Percentiles rank a stretch among this genome's conserved stretches.
Conservation (phyloP, 192 early-diverging fungal genomes). For the Phycomyces blakesleeanus region DNA sequence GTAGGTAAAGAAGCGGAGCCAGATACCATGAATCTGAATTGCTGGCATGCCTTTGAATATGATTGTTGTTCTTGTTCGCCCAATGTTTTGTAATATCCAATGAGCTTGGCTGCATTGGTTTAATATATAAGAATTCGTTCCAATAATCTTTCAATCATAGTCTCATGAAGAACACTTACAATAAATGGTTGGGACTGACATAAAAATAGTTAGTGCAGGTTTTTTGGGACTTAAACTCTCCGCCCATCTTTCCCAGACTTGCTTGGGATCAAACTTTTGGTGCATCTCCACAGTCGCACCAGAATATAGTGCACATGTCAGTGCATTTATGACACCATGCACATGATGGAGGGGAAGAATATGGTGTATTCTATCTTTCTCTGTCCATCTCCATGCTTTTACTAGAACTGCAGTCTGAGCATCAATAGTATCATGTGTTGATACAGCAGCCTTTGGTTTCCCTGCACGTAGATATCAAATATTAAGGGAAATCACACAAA, state of each 20-base stretch:
- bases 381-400: slow-evolving; percentile 67
- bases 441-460: slow-evolving; percentile 83
- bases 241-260: slow-evolving; percentile 65
- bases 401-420: slow-evolving; percentile 65
- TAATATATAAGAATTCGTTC: not conserved
- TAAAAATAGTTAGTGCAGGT: slow-evolving; percentile 67
- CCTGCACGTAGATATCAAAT: slow-evolving; percentile 39
- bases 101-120: slow-evolving; percentile 51
- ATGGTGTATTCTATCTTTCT: slow-evolving; percentile 68
- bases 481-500: too few species aligned
- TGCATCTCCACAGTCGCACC: slow-evolving; percentile 80
- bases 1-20: slow-evolving; percentile 76
- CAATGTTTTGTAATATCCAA: slow-evolving; percentile 52
- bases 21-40: slow-evolving; percentile 74
- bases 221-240: slow-evolving; percentile 16
- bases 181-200: slow-evolving; percentile 92
- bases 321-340: slow-evolving; percentile 69
- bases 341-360: slow-evolving; percentile 84
- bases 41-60: slow-evolving; percentile 49
- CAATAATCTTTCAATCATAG: not conserved
- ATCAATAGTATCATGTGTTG: slow-evolving; percentile 60
- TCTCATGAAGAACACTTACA: slow-evolving; percentile 18
- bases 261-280: slow-evolving; percentile 59
- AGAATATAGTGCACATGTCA: slow-evolving; percentile 61
- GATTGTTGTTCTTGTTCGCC: slow-evolving; percentile 26